A percentile compares a stretch with the other conserved stretches of the same genome.
These are phyloP conservation scores for Aspergillus kassunensis DNA, from an alignment of 495 filamentous ascomycete species.

Conservation along the genomic window DNA sequence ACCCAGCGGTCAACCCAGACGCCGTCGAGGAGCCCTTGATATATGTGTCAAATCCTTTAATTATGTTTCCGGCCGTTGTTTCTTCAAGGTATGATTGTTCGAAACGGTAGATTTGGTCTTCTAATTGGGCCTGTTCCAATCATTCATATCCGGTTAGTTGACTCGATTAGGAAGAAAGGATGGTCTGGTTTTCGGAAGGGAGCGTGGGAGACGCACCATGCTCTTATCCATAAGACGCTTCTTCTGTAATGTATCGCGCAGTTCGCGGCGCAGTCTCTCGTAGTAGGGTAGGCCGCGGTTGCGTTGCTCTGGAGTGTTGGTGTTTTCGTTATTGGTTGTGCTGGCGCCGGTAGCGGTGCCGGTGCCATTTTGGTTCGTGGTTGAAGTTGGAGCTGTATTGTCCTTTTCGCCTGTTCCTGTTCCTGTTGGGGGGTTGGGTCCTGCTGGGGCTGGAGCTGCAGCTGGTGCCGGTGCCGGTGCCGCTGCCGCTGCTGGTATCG, in stretches of 20 bases:
- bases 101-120: conserved; percentile 79
- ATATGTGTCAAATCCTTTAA: conserved; percentile 95
- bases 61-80: conserved; percentile 88
- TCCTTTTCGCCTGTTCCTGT: conserved; percentile 5
- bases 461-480: conserved; percentile 4
- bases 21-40: conserved; percentile 71
- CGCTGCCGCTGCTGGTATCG: conserved; percentile 26
- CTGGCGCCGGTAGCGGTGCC: conserved; percentile 4
- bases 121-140: conserved; percentile 50
- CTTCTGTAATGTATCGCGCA: conserved; percentile 62
- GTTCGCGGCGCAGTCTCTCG: conserved; percentile 65
- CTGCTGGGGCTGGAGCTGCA: not conserved
- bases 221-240: conserved; percentile 65
- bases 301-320: conserved; percentile 7
- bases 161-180: not conserved
- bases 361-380: not conserved
- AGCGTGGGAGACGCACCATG: conserved; percentile 51
- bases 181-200: too few relatives aligned
- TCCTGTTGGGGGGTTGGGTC: not conserved
- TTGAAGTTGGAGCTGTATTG: conserved; percentile 1
- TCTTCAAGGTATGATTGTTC: conserved; percentile 90
- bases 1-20: conserved; percentile 26
- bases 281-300: conserved; percentile 62
- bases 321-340: conserved; percentile 3
- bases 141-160: not conserved